Evolutionary conservation across 1,284 basidiomycete genomes (phyloP).

Genomic region (Pyrrhoderma lamaoense): DNA sequence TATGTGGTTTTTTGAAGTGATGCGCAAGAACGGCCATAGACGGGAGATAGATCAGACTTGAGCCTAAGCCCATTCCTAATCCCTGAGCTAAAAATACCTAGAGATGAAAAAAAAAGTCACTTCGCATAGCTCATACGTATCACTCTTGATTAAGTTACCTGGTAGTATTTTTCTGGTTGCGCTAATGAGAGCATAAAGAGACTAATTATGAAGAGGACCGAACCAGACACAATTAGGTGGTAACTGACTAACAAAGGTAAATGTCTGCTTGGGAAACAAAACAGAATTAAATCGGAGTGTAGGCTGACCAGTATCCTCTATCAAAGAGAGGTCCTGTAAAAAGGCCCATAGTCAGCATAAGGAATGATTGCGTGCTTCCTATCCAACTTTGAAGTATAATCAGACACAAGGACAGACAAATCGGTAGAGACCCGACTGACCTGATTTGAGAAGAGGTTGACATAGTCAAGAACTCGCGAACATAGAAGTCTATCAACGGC

Average conservation of each 20-base stretch:
- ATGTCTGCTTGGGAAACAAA: not conserved
- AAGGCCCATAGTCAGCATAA: slow-evolving; percentile 12
- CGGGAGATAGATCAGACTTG: slow-evolving; percentile 20
- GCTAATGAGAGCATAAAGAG: slow-evolving; percentile 39
- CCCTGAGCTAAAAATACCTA: slow-evolving; percentile 22
- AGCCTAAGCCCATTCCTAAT: slow-evolving; percentile 20
- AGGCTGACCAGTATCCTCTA: slow-evolving; percentile 16
- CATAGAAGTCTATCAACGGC: slow-evolving; percentile 12
- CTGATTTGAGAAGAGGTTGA: slow-evolving; percentile 14
- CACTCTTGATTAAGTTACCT: slow-evolving; percentile 27
- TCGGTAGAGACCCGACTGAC: not conserved
- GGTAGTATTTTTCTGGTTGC: slow-evolving; percentile 34
- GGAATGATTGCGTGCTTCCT: slow-evolving; percentile 13
- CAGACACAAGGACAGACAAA: not conserved
- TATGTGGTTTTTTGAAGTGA: slow-evolving; percentile 17
- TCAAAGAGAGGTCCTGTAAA: slow-evolving; percentile 16
- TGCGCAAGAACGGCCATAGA: slow-evolving; percentile 19
- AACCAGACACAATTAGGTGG: slow-evolving; percentile 33
- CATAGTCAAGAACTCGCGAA: slow-evolving; percentile 11
- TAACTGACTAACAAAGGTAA: slow-evolving; percentile 25
- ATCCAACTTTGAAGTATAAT: slow-evolving; percentile 12
- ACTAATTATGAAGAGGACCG: slow-evolving; percentile 31
- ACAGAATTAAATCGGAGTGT: not conserved
- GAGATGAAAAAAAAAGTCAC: slow-evolving; percentile 22
- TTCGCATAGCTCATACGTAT: slow-evolving; percentile 24